These are phyloP conservation scores for Vaccinium macrocarpon DNA, from an alignment of 148 eudicot genomes.

Conservation along the genomic window DNA sequence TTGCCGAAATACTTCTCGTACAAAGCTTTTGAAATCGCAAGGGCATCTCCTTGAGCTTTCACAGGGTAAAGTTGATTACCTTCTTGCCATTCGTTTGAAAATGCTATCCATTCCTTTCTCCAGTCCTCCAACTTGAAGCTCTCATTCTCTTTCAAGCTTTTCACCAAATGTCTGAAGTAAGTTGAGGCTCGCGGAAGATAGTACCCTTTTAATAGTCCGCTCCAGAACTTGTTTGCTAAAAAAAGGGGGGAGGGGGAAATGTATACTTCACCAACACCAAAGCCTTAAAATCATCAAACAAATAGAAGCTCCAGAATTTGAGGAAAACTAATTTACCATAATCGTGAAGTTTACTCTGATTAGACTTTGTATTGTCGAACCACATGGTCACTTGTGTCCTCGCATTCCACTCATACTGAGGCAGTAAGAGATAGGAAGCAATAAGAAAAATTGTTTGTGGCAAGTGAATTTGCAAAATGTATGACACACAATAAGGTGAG, in stretches of 20 bases:
- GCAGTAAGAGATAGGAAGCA: background rate
- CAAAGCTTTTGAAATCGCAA: conserved; percentile 51
- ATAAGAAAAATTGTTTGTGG: background rate
- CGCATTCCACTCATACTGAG: conserved; percentile 97
- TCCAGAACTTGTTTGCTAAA: conserved; percentile 93
- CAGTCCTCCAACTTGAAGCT: conserved; percentile 65
- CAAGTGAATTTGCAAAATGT: background rate
- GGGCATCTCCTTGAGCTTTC: conserved; percentile 67
- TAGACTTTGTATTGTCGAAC: conserved; percentile 64
- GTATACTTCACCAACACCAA: background rate
- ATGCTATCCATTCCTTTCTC: conserved; percentile 84
- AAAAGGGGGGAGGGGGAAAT: conserved; percentile 8
- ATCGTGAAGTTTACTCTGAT: conserved; percentile 93
- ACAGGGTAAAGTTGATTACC: conserved; percentile 58
- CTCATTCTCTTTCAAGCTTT: conserved; percentile 47
- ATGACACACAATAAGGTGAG: too few relatives aligned
- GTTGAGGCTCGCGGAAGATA: conserved; percentile 91
- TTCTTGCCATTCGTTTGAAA: conserved; percentile 85
- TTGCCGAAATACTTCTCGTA: conserved; percentile 54
- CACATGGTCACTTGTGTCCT: conserved; percentile 98
- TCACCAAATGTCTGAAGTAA: conserved; percentile 56
- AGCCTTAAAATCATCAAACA: background rate
- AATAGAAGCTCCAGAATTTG: background rate
- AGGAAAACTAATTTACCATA: conserved; percentile 60
- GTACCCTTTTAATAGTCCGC: conserved; percentile 77